Evolutionary conservation across 768 basidiomycete species (phyloP).

Genomic region (Amanita rimosa): DNA sequence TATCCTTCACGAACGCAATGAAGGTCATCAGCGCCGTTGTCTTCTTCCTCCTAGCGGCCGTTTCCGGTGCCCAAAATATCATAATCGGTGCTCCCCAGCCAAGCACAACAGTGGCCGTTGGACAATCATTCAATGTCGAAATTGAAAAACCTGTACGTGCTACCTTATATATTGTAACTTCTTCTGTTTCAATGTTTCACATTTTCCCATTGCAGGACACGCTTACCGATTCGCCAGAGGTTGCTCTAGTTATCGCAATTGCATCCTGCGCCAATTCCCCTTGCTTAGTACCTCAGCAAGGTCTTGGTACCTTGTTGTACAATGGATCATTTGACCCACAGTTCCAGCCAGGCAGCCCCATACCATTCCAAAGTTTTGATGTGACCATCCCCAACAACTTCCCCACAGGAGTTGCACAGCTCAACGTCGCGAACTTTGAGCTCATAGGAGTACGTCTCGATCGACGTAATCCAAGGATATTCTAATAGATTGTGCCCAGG

Average conservation of each 20-base stretch:
- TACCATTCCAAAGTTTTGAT: conserved; percentile 33
- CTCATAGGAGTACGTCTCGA: conserved; percentile 28
- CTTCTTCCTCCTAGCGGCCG: conserved; percentile 5
- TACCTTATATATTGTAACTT: neutral
- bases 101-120: conserved; percentile 15
- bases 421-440: conserved; percentile 24
- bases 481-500: neutral
- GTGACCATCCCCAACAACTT: conserved; percentile 23
- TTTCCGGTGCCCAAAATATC: conserved; percentile 12
- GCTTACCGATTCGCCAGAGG: conserved; percentile 28
- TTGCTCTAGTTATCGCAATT: conserved; percentile 34
- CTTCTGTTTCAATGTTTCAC: neutral
- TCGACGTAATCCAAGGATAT: neutral
- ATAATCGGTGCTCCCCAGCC: conserved; percentile 21
- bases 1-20: conserved; percentile 12
- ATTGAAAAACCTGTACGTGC: conserved; percentile 25
- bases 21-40: conserved; percentile 7
- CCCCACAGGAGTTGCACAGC: conserved; percentile 18
- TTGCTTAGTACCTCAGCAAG: conserved; percentile 14
- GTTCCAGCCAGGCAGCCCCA: conserved; percentile 10
- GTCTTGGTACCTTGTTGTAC: conserved; percentile 33
- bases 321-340: conserved; percentile 31
- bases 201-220: conserved; percentile 16
- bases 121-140: conserved; percentile 21
- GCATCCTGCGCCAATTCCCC: conserved; percentile 20